Conservation (phyloP, 176 grass and related monocot genomes). For the Ampelocalamus luodianensis region DNA sequence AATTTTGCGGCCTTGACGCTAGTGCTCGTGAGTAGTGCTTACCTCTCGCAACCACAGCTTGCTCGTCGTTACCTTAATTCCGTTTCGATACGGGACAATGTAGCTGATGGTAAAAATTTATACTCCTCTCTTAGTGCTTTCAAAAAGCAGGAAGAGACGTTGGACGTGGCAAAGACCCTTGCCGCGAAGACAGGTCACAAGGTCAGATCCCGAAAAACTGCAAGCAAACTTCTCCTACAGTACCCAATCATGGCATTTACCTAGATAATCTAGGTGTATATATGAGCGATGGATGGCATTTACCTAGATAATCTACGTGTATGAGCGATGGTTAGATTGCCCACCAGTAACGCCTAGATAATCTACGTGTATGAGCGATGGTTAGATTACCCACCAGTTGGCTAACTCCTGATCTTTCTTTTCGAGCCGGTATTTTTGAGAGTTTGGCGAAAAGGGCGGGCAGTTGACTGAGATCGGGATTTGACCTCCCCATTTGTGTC, state of each 20-base stretch:
- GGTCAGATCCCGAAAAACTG: background rate
- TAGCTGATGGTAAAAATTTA: background rate
- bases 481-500: constrained; percentile 9
- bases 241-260: too few relatives aligned
- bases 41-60: background rate
- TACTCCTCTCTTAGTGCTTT: background rate
- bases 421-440: background rate
- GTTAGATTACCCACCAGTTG: too few relatives aligned
- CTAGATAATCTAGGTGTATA: too few relatives aligned
- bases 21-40: background rate
- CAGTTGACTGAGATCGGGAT: constrained; percentile 36
- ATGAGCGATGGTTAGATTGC: too few relatives aligned
- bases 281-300: too few relatives aligned
- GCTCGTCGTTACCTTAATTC: background rate
- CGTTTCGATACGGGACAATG: background rate
- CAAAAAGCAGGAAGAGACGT: background rate
- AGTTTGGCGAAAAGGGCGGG: constrained; percentile 46
- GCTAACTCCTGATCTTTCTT: background rate
- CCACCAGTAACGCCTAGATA: too few relatives aligned
- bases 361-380: too few relatives aligned
- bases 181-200: background rate
- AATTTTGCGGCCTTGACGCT: constrained; percentile 17
- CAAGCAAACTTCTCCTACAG: too few relatives aligned
- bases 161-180: background rate
- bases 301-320: too few relatives aligned